A percentile compares a stretch with the other conserved stretches of the same genome.
phyloP scores from a whole-genome alignment of 2,329 filamentous ascomycete species.

The Penicillium sp. region DNA sequence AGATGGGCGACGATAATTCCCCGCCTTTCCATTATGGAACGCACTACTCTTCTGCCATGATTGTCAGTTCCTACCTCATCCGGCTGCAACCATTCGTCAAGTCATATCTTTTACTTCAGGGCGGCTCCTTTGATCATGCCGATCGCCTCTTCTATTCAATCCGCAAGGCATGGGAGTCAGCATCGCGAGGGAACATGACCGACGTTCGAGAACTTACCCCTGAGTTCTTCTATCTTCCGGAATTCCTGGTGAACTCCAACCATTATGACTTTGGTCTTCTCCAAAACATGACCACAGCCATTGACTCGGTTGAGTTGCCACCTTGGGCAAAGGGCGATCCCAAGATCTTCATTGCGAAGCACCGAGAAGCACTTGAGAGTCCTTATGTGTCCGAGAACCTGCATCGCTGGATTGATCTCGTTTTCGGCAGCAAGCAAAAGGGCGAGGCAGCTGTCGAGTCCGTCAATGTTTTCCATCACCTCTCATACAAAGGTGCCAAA shows the following conservation, averaged over 20 bases:
- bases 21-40: slow-evolving; percentile 96
- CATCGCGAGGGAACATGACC: slow-evolving; percentile 84
- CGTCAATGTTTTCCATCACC: slow-evolving; percentile 91
- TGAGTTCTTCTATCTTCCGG: slow-evolving; percentile 95
- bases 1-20: slow-evolving; percentile 75
- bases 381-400: slow-evolving; percentile 86
- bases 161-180: slow-evolving; percentile 84
- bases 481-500: slow-evolving; percentile 91
- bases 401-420: slow-evolving; percentile 92
- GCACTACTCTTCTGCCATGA: slow-evolving; percentile 99
- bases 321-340: slow-evolving; percentile 97
- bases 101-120: slow-evolving; percentile 89
- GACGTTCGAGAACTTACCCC: slow-evolving; percentile 94
- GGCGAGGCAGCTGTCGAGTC: slow-evolving; percentile 89
- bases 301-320: slow-evolving; percentile 85
- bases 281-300: slow-evolving; percentile 74
- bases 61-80: slow-evolving; percentile 93
- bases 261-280: slow-evolving; percentile 88
- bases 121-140: slow-evolving; percentile 93
- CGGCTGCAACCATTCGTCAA: slow-evolving; percentile 94
- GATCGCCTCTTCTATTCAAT: slow-evolving; percentile 95
- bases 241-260: slow-evolving; percentile 93
- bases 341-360: slow-evolving; percentile 90
- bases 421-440: slow-evolving; percentile 92
- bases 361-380: slow-evolving; percentile 92